Evolutionary conservation across 495 filamentous ascomycete species (phyloP), one percentile per base, ranked within the genome.

Genomic region (Lasiosphaeriaceae sp.): DNA sequence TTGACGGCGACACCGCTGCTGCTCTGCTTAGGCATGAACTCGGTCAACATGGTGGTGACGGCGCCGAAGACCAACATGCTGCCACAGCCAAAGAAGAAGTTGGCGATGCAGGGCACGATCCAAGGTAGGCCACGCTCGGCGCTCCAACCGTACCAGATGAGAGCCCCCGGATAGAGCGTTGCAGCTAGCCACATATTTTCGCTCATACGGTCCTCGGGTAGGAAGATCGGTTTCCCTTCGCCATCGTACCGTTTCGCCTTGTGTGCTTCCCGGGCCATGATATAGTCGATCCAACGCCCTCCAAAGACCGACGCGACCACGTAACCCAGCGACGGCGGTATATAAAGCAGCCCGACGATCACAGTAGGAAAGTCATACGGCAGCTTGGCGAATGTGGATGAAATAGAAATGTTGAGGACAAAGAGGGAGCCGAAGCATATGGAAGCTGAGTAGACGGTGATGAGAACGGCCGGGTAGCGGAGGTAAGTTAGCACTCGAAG

Each of bases 101-200:
- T 94, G 4, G 89, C 88, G 29, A 94, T 82, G 74, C 87, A 64
- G 12, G 74, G 69, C 44, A 76, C 74, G 34, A 72, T 60, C 76
- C 73, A 80, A 34, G 71, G 64, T 21, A 77, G 50, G 7, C 74
- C 75, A 11, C 69, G 62, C 24, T 74, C 63, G 0, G 70, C 64
- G 8, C 73, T 71, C 77, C 77, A 80, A 16, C 78, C 85, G 62
- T 84, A 90, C 82, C 68, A 87, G 72, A 68, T 78, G 78, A 74
- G 79, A 35, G 88, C 89, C 74, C 63, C 71, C 0, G 93, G 92
- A 62, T 90, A 96, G 35, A 96, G 53, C 12, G 87, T 70, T 1
- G 86, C 87, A 8, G 88, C 90, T 1, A 96, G 68, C 87, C 85
- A 95, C 2, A 90, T 90, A 61, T 97, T 97, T 60, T 96, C 87